Conservation (phyloP, 2,329 filamentous ascomycete genomes). For the Hypoxylon sp. region DNA sequence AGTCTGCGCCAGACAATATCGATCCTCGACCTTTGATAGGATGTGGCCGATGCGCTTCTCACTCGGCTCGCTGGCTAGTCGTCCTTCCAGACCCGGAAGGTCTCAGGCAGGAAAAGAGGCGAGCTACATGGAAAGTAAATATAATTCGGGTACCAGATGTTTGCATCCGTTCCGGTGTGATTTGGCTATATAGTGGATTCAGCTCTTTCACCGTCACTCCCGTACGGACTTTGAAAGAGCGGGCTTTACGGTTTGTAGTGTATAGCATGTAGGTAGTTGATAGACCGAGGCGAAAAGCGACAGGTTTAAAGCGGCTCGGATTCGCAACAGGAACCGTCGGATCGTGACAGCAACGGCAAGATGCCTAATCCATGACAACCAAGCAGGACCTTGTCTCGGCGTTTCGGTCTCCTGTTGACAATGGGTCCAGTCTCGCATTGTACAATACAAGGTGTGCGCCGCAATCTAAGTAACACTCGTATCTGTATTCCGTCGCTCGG, state of each 20-base stretch:
- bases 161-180: slow-evolving; percentile 38
- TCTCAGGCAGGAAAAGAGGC: slow-evolving; percentile 34
- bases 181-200: slow-evolving; percentile 18
- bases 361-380: slow-evolving; percentile 43
- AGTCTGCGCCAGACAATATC: slow-evolving; percentile 14
- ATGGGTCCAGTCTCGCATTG: slow-evolving; percentile 28
- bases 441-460: slow-evolving; percentile 30
- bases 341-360: slow-evolving; percentile 46
- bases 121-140: slow-evolving; percentile 35
- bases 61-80: slow-evolving; percentile 3
- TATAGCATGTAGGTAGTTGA: too few relatives aligned
- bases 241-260: slow-evolving; percentile 26
- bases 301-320: slow-evolving; percentile 27
- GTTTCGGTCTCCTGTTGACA: slow-evolving; percentile 37
- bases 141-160: slow-evolving; percentile 37
- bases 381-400: slow-evolving; percentile 39
- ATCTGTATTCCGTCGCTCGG: slow-evolving; percentile 33
- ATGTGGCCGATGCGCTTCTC: slow-evolving; percentile 6
- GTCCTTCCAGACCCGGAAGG: slow-evolving; percentile 24
- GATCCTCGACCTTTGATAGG: slow-evolving; percentile 23
- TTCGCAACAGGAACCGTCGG: slow-evolving; percentile 41
- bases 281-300: slow-evolving; percentile 17
- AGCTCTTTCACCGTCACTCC: slow-evolving; percentile 25
- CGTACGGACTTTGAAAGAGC: slow-evolving; percentile 15
- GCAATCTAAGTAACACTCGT: slow-evolving; percentile 42